phyloP scores from a whole-genome alignment of 208 protist species.

The Angomonas ambiguus region DNA sequence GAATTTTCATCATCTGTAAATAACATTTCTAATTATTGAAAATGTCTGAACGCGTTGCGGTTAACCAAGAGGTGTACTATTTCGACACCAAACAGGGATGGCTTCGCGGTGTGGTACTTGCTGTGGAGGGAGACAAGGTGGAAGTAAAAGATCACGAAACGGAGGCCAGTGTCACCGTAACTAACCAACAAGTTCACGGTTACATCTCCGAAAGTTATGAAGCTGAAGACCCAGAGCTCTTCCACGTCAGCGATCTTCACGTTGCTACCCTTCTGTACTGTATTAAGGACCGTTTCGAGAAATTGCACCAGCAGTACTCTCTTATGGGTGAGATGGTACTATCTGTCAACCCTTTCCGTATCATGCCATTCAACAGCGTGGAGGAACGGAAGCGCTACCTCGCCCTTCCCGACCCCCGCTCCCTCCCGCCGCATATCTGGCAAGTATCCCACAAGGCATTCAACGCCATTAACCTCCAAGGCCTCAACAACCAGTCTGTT shows the following conservation, averaged over 20 bases:
- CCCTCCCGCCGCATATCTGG: slow-evolving; percentile 88
- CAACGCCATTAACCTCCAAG: slow-evolving; percentile 68
- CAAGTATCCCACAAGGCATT: slow-evolving; percentile 85
- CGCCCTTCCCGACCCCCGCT: slow-evolving; percentile 35
- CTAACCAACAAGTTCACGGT: slow-evolving; percentile 46
- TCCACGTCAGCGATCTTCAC: slow-evolving; percentile 88
- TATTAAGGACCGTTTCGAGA: slow-evolving; percentile 84
- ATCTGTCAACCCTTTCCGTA: slow-evolving; percentile 91
- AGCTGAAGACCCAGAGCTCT: slow-evolving; percentile 61
- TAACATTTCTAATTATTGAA: slow-evolving; percentile 11
- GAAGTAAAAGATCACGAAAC: slow-evolving; percentile 37
- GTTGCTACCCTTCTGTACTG: slow-evolving; percentile 87
- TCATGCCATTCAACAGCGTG: slow-evolving; percentile 77
- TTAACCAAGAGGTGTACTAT: slow-evolving; percentile 80
- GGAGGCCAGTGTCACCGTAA: slow-evolving; percentile 24
- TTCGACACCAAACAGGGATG: slow-evolving; percentile 68
- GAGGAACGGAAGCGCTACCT: slow-evolving; percentile 76
- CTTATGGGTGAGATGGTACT: slow-evolving; percentile 92
- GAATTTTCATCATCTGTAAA: slow-evolving; percentile 16
- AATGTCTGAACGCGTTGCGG: slow-evolving; percentile 62
- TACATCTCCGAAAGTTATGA: slow-evolving; percentile 80
- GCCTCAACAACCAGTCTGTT: slow-evolving; percentile 83
- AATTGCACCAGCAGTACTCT: slow-evolving; percentile 81
- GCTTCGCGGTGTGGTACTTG: slow-evolving; percentile 48
- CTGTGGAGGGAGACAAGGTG: slow-evolving; percentile 43